Conservation (phyloP, 2,329 filamentous ascomycete species). For the Raffaelea arxii region DNA sequence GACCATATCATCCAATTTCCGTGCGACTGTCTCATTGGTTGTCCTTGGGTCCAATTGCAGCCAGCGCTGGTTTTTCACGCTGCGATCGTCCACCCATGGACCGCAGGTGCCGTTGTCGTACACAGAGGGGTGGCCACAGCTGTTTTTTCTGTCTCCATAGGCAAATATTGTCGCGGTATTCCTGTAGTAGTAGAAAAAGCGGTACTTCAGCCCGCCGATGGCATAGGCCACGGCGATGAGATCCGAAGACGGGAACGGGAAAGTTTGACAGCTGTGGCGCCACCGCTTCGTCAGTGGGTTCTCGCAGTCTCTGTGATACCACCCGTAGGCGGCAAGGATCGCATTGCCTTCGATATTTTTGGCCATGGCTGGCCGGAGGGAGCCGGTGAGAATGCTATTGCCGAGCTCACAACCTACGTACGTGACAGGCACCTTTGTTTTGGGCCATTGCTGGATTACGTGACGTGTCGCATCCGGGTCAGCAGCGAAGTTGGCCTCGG, state of each 20-base stretch:
- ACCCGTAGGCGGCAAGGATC: conserved; percentile 28
- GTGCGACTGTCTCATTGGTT: too few relatives aligned
- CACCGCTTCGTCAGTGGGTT: too few relatives aligned
- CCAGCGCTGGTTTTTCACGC: conserved; percentile 28
- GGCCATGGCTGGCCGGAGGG: conserved; percentile 23
- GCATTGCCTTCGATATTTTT: too few relatives aligned
- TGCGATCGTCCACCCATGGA: conserved; percentile 29
- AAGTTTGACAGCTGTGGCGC: too few relatives aligned
- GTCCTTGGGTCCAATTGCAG: conserved; percentile 25
- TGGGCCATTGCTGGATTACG: conserved; percentile 34
- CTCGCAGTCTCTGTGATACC: conserved; percentile 21
- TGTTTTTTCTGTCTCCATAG: conserved; percentile 26
- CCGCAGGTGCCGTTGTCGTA: conserved; percentile 29
- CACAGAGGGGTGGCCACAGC: conserved; percentile 30
- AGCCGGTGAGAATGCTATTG: conserved; percentile 24
- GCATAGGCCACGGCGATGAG: conserved; percentile 31
- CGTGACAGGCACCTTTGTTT: conserved; percentile 23
- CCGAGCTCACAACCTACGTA: conserved; percentile 36
- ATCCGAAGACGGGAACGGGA: conserved; percentile 31
- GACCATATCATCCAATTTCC: too few relatives aligned
- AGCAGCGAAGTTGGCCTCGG: conserved; percentile 21
- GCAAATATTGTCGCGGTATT: conserved; percentile 18
- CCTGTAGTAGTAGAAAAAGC: too few relatives aligned
- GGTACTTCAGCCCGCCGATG: conserved; percentile 22
- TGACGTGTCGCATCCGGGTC: conserved; percentile 16